A percentile compares a stretch with the other conserved stretches of the same genome.
Conservation (phyloP, 306 rosid genomes). For the Rubus idaeus region DNA sequence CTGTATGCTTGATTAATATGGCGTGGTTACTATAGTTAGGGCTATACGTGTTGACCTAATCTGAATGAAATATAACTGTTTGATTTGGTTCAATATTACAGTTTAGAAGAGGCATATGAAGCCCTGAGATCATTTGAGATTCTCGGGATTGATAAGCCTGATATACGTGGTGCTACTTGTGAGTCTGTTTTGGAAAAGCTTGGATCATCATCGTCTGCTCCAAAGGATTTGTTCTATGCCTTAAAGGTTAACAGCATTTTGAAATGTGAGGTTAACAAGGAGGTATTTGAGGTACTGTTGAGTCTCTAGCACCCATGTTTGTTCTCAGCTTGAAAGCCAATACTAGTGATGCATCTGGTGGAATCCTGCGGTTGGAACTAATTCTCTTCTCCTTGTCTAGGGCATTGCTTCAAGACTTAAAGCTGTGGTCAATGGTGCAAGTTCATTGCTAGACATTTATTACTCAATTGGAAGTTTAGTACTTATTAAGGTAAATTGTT, state of each 20-base stretch:
- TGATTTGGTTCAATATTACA: conserved; percentile 34
- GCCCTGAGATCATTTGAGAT: conserved; percentile 71
- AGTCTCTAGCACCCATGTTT: conserved; percentile 17
- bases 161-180: conserved; percentile 48
- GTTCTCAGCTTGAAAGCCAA: conserved; percentile 20
- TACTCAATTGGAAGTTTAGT: conserved; percentile 74
- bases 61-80: conserved; percentile 14
- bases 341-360: conserved; percentile 11
- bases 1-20: not conserved
- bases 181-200: conserved; percentile 59
- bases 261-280: conserved; percentile 59
- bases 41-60: not conserved
- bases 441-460: conserved; percentile 68
- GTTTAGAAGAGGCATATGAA: conserved; percentile 82
- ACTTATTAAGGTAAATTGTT: conserved; percentile 64
- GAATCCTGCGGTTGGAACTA: conserved; percentile 21
- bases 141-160: conserved; percentile 62
- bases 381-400: conserved; percentile 43
- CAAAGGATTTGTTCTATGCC: conserved; percentile 73
- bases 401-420: conserved; percentile 56
- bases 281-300: conserved; percentile 54
- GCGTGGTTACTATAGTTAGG: not conserved
- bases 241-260: conserved; percentile 64
- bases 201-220: conserved; percentile 44
- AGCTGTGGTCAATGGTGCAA: conserved; percentile 57